These are phyloP conservation scores for Melocanna baccifera DNA, from an alignment of 176 grass and related monocot species.

Conservation along the genomic window DNA sequence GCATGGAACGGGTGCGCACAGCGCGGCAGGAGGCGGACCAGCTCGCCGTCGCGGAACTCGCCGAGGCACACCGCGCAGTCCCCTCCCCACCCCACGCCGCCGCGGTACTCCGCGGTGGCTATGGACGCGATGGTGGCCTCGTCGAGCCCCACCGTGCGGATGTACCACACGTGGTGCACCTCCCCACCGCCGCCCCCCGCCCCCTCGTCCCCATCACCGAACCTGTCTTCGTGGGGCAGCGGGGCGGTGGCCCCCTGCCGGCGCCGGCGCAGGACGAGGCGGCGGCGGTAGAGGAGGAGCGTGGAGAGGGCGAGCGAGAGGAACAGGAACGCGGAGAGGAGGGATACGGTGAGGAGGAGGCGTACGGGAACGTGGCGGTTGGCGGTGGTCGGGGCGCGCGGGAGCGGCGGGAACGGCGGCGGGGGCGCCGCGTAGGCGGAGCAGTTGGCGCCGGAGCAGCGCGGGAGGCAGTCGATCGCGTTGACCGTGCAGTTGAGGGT, in stretches of 20 bases:
- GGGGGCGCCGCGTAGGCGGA: slow-evolving; percentile 19
- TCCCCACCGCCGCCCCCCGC: slow-evolving; percentile 36
- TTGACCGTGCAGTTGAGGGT: slow-evolving; percentile 32
- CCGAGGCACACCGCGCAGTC: slow-evolving; percentile 83
- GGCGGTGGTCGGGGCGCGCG: neutral
- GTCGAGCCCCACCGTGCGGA: slow-evolving; percentile 72
- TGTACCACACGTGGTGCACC: slow-evolving; percentile 75
- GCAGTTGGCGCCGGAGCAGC: slow-evolving; percentile 31
- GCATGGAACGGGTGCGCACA: slow-evolving; percentile 73
- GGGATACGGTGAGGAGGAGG: slow-evolving; percentile 44
- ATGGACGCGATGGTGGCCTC: slow-evolving; percentile 75
- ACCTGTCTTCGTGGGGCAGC: neutral
- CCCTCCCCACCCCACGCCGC: slow-evolving; percentile 22
- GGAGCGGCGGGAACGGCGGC: slow-evolving; percentile 5
- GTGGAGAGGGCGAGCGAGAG: slow-evolving; percentile 44
- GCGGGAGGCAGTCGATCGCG: slow-evolving; percentile 9
- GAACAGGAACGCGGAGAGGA: slow-evolving; percentile 54
- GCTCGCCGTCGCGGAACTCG: slow-evolving; percentile 70
- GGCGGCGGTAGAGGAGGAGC: slow-evolving; percentile 57
- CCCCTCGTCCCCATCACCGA: slow-evolving; percentile 31
- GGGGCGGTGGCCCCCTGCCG: neutral
- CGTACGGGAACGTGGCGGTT: slow-evolving; percentile 35
- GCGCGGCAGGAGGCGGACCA: slow-evolving; percentile 70
- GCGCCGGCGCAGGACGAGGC: slow-evolving; percentile 24
- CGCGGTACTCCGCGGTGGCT: slow-evolving; percentile 53